Base-by-base conservation (phyloP, 2,329 filamentous ascomycete species). In the Neurospora sp. region DNA sequence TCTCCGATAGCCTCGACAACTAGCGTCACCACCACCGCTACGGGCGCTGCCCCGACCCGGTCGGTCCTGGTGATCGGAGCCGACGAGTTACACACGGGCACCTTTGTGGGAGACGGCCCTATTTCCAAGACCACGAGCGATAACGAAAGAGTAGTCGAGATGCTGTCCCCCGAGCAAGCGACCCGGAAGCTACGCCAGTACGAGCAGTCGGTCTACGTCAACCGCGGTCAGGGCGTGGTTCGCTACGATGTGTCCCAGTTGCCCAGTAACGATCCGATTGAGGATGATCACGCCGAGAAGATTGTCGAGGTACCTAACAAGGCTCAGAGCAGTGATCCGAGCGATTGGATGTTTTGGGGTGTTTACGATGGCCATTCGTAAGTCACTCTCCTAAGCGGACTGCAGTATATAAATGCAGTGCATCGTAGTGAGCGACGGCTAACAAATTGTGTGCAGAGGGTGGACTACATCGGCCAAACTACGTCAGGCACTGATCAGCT, bases 281-380 rank as follows among this genome's bases (percentile, higher is more conserved):
- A 99, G 82, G 96, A 99, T 77, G 96, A 99, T 78, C 96, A 99
- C 78, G 92, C 94, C 68, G 96, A 99, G 82, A 97, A 97, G 86
- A 97, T 98, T 76, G 93, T 99, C 66, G 93, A 98, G 80, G 89
- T 97, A 9, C 91, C 93, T 4, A 85, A 86, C 68, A 86, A 76
- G 81, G 86, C 78, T 81, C 75, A 78, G 40, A 79, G 85, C 43
- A 84, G 86, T 17, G 74, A 84, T 19, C 89, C 85, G 71, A 92
- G 87, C 72, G 96, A 99, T 80, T 99, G 96, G 96, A 98, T 98
- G 93, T 99, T 99, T 80, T 99, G 96, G 96, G 96, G 94, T 70
- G 94, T 99, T 19, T 99, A 98, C 80, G 96, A 99, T 78, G 96
- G 96, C 0, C 96, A 99, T 81, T 93, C 92, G 93, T 95, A 83